These are phyloP conservation scores for Fusarium denticulatum DNA, from an alignment of 2,329 filamentous ascomycete genomes.

Conservation along the genomic window DNA sequence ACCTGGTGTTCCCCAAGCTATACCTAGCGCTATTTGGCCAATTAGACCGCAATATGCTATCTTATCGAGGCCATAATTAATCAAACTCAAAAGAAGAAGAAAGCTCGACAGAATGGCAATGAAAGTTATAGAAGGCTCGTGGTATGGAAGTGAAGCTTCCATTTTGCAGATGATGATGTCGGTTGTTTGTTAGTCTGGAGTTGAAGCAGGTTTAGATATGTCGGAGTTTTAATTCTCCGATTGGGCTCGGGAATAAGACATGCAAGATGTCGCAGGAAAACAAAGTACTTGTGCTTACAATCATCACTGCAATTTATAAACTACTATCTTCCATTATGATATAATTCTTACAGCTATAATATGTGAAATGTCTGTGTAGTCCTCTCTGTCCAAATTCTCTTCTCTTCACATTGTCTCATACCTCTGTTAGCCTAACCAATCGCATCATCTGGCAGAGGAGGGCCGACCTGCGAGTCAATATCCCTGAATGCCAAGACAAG, in stretches of 20 bases:
- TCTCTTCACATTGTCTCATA: background rate
- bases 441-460: background rate
- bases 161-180: background rate
- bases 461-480: background rate
- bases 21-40: conserved; percentile 76
- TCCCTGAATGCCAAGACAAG: background rate
- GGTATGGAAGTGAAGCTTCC: conserved; percentile 60
- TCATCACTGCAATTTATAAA: background rate
- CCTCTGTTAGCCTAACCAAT: background rate
- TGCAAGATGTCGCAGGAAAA: no score
- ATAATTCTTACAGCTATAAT: accelerated
- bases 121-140: conserved; percentile 68
- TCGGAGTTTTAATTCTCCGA: background rate
- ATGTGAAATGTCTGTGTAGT: accelerated
- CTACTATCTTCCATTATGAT: no score
- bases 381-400: background rate
- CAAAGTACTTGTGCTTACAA: background rate
- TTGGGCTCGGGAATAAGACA: background rate
- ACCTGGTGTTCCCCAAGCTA: conserved; percentile 75
- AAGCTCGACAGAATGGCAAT: conserved; percentile 71
- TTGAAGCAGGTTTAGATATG: background rate
- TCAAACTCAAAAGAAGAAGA: conserved; percentile 68
- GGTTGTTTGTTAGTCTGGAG: background rate
- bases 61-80: conserved; percentile 66
- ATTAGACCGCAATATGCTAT: conserved; percentile 75